A percentile compares a stretch with the other conserved stretches of the same genome.
Conservation (phyloP, 495 filamentous ascomycete genomes). For the Cenococcum geophilum region DNA sequence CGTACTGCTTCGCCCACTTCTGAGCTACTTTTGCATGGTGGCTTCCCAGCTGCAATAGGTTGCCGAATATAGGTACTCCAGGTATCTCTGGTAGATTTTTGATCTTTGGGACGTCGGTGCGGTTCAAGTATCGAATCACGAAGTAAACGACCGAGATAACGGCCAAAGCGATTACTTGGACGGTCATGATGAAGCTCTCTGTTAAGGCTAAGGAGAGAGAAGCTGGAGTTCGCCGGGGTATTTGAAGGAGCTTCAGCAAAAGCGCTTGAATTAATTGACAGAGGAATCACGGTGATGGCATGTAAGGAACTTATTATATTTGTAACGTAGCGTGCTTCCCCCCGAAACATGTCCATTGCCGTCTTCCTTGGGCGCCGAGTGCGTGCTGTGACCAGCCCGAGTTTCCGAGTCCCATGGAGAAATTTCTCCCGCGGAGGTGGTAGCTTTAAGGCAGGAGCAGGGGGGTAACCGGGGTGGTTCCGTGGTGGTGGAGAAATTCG, state of each 20-base stretch:
- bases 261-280: not conserved
- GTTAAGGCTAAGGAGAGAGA: not conserved
- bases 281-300: not conserved
- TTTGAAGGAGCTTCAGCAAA: too few species aligned
- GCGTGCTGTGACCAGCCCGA: too few species aligned
- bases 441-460: not conserved
- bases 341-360: too few species aligned
- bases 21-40: constrained; percentile 50
- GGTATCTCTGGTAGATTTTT: constrained; percentile 59
- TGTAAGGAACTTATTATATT: too few species aligned
- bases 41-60: constrained; percentile 52
- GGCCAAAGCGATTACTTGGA: constrained; percentile 15
- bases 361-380: too few species aligned
- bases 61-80: constrained; percentile 58
- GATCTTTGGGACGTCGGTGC: constrained; percentile 57
- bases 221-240: too few species aligned
- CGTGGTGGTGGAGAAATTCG: not conserved
- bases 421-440: not conserved
- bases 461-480: not conserved
- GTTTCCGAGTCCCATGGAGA: too few species aligned
- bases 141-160: constrained; percentile 39
- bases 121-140: constrained; percentile 48
- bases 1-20: constrained; percentile 56
- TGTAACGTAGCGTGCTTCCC: too few species aligned
- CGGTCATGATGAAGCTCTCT: constrained; percentile 7